phyloP scores from a whole-genome alignment of 1,139 yeast species.

The Yamadazyma atlantica region DNA sequence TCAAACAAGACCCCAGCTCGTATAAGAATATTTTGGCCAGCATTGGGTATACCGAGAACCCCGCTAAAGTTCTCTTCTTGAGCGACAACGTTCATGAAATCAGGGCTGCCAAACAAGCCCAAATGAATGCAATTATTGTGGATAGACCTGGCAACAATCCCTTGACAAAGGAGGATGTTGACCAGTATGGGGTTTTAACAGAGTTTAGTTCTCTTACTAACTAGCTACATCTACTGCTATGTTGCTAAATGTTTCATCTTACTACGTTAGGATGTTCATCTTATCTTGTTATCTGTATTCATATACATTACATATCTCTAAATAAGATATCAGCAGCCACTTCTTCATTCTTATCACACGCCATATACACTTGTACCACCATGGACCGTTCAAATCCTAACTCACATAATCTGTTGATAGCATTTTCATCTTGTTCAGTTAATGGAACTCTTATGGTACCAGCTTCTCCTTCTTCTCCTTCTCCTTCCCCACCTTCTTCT shows the following conservation, averaged over 20 bases:
- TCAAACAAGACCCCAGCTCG: slow-evolving; percentile 57
- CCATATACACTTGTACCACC: slow-evolving; percentile 93
- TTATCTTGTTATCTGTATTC: no score
- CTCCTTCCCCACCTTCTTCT: slow-evolving; percentile 26
- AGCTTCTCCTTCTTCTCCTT: slow-evolving; percentile 32
- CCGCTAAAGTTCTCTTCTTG: slow-evolving; percentile 54
- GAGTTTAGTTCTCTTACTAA: slow-evolving; percentile 4
- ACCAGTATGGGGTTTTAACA: slow-evolving; percentile 19
- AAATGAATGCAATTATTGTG: slow-evolving; percentile 59
- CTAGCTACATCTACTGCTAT: not conserved
- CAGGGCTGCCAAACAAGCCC: slow-evolving; percentile 69
- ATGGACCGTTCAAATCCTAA: slow-evolving; percentile 87
- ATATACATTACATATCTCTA: slow-evolving; percentile 41
- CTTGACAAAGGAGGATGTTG: slow-evolving; percentile 32
- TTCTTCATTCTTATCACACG: slow-evolving; percentile 97
- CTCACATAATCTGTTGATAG: slow-evolving; percentile 84
- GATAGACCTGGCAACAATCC: slow-evolving; percentile 76
- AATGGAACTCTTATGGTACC: slow-evolving; percentile 58
- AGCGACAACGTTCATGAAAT: slow-evolving; percentile 75
- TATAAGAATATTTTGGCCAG: slow-evolving; percentile 55
- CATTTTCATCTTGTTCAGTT: slow-evolving; percentile 82
- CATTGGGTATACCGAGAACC: slow-evolving; percentile 32
- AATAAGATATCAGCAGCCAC: slow-evolving; percentile 90
- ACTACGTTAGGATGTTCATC: no score
- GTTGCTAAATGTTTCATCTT: no score